Evolutionary conservation across 805 yeast species (phyloP).

Genomic region (Zygotorulaspora florentina): DNA sequence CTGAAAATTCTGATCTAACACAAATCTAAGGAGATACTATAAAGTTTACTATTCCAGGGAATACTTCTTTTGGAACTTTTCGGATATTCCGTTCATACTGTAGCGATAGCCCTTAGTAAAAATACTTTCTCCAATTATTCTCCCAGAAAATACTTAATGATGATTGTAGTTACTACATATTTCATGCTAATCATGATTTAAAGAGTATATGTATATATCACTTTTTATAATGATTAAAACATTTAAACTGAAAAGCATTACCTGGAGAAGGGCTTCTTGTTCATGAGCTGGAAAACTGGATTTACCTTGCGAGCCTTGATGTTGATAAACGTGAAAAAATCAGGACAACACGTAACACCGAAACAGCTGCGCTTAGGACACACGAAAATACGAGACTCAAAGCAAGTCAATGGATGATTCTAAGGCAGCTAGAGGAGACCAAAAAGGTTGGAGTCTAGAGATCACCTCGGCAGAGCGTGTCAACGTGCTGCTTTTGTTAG

Average conservation of each 20-base stretch:
- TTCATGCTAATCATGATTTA: conserved; percentile 38
- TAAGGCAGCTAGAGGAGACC: background rate
- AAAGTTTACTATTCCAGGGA: no score
- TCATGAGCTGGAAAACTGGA: background rate
- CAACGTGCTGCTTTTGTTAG: conserved; percentile 45
- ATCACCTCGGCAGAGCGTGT: conserved; percentile 37
- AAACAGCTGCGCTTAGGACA: no score
- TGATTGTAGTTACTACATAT: conserved; percentile 15
- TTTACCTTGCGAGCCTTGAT: no score
- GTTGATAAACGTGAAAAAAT: background rate
- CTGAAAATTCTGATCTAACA: conserved; percentile 37
- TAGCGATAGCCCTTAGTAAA: background rate
- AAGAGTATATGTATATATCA: background rate
- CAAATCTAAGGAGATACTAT: background rate
- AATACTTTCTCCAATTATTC: conserved; percentile 2
- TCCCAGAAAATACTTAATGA: conserved; percentile 4
- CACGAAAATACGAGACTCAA: background rate
- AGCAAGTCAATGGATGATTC: conserved; percentile 3
- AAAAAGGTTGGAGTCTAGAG: background rate
- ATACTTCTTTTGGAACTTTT: background rate
- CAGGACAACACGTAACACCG: background rate
- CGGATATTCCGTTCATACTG: conserved; percentile 1
- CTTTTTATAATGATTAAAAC: conserved; percentile 7
- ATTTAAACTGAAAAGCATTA: conserved; percentile 4
- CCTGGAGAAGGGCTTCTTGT: background rate